Conservation (phyloP, 1,139 yeast genomes). For the Kodamaea suecica region DNA sequence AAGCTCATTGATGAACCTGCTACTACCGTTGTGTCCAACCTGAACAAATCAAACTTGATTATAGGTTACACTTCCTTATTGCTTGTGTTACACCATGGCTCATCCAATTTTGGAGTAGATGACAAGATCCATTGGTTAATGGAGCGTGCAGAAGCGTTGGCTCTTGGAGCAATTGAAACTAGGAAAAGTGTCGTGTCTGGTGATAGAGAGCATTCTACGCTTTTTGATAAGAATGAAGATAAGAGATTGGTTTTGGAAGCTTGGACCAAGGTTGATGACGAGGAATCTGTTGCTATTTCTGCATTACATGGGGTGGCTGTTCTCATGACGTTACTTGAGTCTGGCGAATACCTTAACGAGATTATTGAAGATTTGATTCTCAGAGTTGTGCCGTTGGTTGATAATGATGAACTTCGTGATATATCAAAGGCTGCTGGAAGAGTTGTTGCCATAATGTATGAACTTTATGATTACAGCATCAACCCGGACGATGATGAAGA, state of each 20-base stretch:
- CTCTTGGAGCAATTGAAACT: conserved; percentile 34
- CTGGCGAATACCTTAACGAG: conserved; percentile 43
- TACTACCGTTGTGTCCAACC: conserved; percentile 30
- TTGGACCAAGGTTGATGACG: conserved; percentile 29
- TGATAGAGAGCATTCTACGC: conserved; percentile 44
- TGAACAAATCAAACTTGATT: conserved; percentile 39
- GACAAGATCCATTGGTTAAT: conserved; percentile 42
- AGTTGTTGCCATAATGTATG: conserved; percentile 61
- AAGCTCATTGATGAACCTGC: conserved; percentile 34
- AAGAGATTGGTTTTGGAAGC: conserved; percentile 39
- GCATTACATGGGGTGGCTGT: conserved; percentile 50
- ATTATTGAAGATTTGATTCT: conserved; percentile 34
- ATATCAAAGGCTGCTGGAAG: conserved; percentile 55
- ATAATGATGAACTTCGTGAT: conserved; percentile 41
- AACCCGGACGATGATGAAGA: conserved; percentile 18
- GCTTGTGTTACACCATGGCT: conserved; percentile 46
- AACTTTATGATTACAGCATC: conserved; percentile 48
- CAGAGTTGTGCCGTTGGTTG: conserved; percentile 40
- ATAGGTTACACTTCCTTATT: conserved; percentile 45
- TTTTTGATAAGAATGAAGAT: conserved; percentile 37
- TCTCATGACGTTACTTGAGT: conserved; percentile 41
- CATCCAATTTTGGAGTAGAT: conserved; percentile 51
- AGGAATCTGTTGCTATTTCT: conserved; percentile 40
- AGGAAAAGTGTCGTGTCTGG: conserved; percentile 36
- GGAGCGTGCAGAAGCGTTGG: conserved; percentile 47